A percentile compares a stretch with the other conserved stretches of the same genome.
These are phyloP conservation scores for Senecio squalidus DNA, from an alignment of 140 eudicot species.

Conservation along the genomic window DNA sequence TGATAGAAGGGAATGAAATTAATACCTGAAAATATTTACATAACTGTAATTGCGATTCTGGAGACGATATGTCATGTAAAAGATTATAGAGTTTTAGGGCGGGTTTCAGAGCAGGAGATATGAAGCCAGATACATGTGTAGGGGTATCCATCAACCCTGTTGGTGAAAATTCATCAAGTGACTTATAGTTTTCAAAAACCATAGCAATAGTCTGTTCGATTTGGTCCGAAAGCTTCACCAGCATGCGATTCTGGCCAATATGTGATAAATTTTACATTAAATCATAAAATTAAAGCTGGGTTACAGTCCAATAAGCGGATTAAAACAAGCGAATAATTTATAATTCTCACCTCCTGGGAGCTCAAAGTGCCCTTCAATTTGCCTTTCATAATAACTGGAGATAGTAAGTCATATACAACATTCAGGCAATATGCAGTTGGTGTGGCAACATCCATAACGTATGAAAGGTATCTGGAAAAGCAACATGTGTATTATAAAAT, in stretches of 20 bases:
- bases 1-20: neutral
- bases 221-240: conserved; percentile 58
- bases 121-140: conserved; percentile 42
- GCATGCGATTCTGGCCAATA: conserved; percentile 61
- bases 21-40: conserved; percentile 82
- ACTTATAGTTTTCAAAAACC: conserved; percentile 75
- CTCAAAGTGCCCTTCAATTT: conserved; percentile 56
- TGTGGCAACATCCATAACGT: conserved; percentile 90
- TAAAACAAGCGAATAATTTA: conserved; percentile 18
- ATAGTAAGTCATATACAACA: conserved; percentile 65
- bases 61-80: conserved; percentile 47
- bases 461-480: conserved; percentile 61
- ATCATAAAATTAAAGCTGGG: neutral
- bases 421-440: conserved; percentile 82
- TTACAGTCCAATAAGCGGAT: neutral
- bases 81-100: conserved; percentile 68
- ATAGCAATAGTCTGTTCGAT: conserved; percentile 52
- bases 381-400: conserved; percentile 49
- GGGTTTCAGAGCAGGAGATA: conserved; percentile 73
- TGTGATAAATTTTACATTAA: neutral
- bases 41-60: conserved; percentile 63
- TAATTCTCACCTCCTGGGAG: conserved; percentile 70
- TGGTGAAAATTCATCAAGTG: conserved; percentile 57
- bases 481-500: neutral
- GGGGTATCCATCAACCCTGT: conserved; percentile 50